Evolutionary conservation across 768 basidiomycete genomes (phyloP), one percentile per base, ranked within the genome.

Genomic region (Harrya chromipes): DNA sequence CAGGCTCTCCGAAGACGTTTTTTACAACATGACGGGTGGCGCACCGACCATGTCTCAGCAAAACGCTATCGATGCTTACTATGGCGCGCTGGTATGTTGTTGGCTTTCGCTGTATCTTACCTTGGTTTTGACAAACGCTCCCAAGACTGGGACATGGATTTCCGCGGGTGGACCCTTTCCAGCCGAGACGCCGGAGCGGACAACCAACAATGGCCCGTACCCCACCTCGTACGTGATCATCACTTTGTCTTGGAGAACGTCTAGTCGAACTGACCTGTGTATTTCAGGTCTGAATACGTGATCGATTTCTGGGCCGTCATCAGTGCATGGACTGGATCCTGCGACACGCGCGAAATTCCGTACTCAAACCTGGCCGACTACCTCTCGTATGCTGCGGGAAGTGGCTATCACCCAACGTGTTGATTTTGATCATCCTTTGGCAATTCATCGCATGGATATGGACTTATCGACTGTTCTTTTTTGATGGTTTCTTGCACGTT

Each of bases 281-380:
- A 11, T 11, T n/a, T 37, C 24, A 62, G 62, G 4, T 6, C 38
- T 17, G 44, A 57, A 36, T 64, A 64, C 24, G 50, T 62, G n/a
- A 49, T 49, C 24, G 57, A 46, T 16, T 58, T 61, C 40, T 62
- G 62, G 62, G 46, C 36, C 16, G 16, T 49, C 14, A 50, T 64
- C 34, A 58, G 52, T 33, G 62, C 62, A 16, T 62, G 62, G 61
- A 62, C 61, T 2, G 62, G 62, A 11, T 55, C 50, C 7, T 62
- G 62, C 24, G 48, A 34, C 23, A 64, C 53, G 11, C 44, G 43
- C 14, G 34, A 58, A 12, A 64, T 62, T 17, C 62, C 56, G 3
- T 64, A 64, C 41, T 13, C 24, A 20, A 64, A 58, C 41, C 47
- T 62, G 2, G 61, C 62, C 2, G 55, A 55, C 49, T 62, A 62